These are phyloP conservation scores for Pythium phragmiticola DNA, from an alignment of 352 stramenopile genomes.

Conservation along the genomic window DNA sequence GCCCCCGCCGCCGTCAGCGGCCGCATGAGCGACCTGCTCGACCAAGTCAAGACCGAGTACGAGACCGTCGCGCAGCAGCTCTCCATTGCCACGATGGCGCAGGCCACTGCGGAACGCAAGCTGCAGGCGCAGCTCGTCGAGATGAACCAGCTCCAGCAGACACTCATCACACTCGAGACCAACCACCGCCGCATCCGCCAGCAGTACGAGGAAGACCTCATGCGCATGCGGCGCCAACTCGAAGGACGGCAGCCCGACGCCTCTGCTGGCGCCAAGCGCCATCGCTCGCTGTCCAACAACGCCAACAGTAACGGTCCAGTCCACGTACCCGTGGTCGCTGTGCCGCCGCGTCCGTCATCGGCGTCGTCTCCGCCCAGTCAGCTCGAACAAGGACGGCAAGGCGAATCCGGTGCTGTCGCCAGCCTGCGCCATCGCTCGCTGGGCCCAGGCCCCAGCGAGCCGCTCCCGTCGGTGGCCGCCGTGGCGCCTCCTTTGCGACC, in stretches of 20 bases:
- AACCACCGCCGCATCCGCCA: conserved; percentile 81
- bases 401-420: too few relatives aligned
- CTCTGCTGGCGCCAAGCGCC: conserved; percentile 36
- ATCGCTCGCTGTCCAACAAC: conserved; percentile 39
- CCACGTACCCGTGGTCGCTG: too few relatives aligned
- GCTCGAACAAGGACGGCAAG: too few relatives aligned
- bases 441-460: conserved; percentile 39
- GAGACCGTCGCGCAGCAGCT: conserved; percentile 80
- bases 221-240: conserved; percentile 79
- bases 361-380: conserved; percentile 22
- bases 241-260: conserved; percentile 41
- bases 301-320: too few relatives aligned
- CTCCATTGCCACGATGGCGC: conserved; percentile 86
- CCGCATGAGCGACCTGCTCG: conserved; percentile 77
- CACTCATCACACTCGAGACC: conserved; percentile 75
- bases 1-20: background rate
- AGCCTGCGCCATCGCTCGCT: conserved; percentile 7
- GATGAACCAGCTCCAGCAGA: conserved; percentile 89
- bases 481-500: conserved; percentile 29
- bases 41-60: conserved; percentile 84
- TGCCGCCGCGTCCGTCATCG: background rate
- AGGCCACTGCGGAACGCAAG: conserved; percentile 85
- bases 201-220: conserved; percentile 85
- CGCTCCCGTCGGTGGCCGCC: conserved; percentile 64
- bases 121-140: conserved; percentile 83